These are phyloP conservation scores for Aphanocladium album DNA, from an alignment of 2,329 filamentous ascomycete species.

Conservation along the genomic window DNA sequence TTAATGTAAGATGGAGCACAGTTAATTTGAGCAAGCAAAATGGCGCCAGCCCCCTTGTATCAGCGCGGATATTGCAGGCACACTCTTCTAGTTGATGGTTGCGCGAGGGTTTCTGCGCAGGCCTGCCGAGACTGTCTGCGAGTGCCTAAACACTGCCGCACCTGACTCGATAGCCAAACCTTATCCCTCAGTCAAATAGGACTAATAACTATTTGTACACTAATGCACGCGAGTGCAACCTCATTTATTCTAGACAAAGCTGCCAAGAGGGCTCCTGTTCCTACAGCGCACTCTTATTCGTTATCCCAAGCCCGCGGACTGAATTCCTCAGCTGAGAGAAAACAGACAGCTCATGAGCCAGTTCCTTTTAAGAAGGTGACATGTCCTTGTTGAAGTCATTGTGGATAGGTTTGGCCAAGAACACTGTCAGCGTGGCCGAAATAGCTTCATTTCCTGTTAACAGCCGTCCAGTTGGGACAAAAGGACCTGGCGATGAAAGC, in stretches of 20 bases:
- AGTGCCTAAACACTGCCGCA: background rate
- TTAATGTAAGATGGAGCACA: no score
- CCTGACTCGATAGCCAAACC: background rate
- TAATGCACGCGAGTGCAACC: background rate
- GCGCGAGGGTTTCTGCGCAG: background rate
- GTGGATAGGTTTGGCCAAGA: background rate
- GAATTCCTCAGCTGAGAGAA: background rate
- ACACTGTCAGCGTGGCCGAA: background rate
- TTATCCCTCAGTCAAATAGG: background rate
- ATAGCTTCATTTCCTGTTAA: background rate
- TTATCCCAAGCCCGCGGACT: background rate
- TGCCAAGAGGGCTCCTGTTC: background rate
- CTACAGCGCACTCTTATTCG: background rate
- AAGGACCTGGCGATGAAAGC: background rate
- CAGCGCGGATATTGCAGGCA: no score
- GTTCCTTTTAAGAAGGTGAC: slow-evolving; percentile 9
- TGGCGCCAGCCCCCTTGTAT: background rate
- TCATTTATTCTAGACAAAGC: background rate
- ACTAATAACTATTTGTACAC: background rate
- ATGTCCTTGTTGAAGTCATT: background rate
- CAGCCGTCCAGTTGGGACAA: background rate
- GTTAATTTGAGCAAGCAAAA: background rate
- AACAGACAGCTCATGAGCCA: background rate
- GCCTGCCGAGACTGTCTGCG: background rate
- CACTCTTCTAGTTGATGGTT: no score